A percentile compares a stretch with the other conserved stretches of the same genome.
Conservation (phyloP, 1,284 basidiomycete species). For the Dichomitus squalens region DNA sequence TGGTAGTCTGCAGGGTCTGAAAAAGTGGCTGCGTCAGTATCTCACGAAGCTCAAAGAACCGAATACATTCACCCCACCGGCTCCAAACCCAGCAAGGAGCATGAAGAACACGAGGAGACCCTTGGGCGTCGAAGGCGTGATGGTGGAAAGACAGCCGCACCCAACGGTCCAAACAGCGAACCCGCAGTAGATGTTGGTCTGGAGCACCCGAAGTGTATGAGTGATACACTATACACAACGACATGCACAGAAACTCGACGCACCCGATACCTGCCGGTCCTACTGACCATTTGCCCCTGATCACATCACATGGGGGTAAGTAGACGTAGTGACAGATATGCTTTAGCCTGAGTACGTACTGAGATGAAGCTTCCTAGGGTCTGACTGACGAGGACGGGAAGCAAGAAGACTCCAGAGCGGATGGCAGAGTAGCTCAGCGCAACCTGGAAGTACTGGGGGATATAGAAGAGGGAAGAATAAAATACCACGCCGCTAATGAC, state of each 20-base stretch:
- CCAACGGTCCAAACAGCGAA: conserved; percentile 74
- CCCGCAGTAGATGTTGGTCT: conserved; percentile 65
- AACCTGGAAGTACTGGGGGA: conserved; percentile 79
- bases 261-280: conserved; percentile 68
- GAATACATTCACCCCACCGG: conserved; percentile 53
- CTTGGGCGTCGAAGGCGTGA: conserved; percentile 50
- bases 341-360: conserved; percentile 38
- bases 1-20: conserved; percentile 63
- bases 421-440: conserved; percentile 66
- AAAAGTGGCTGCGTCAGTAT: not conserved
- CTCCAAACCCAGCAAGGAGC: conserved; percentile 68
- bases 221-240: no score
- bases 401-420: conserved; percentile 60
- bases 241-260: conserved; percentile 5
- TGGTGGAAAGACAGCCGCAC: conserved; percentile 67
- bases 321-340: not conserved
- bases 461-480: conserved; percentile 62
- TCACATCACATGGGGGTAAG: conserved; percentile 8
- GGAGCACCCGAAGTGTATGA: no score
- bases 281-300: conserved; percentile 65
- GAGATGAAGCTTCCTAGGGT: conserved; percentile 56
- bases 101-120: conserved; percentile 67
- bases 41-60: no score
- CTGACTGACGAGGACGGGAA: conserved; percentile 68
- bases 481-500: conserved; percentile 54